phyloP scores from a whole-genome alignment of 495 filamentous ascomycete species.

The Neurospora pannonica region DNA sequence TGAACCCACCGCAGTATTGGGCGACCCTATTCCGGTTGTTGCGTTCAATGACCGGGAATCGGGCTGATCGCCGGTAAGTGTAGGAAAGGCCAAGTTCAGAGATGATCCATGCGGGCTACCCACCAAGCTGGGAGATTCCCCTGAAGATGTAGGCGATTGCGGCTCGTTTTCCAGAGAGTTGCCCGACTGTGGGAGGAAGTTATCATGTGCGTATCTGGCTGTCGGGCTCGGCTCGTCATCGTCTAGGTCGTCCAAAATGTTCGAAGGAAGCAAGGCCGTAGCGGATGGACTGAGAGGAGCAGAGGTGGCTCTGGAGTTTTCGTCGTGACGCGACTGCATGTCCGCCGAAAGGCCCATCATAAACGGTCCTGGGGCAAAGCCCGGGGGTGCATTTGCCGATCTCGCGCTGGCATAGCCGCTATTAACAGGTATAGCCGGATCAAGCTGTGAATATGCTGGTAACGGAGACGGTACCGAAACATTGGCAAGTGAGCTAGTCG shows the following conservation, averaged over 20 bases:
- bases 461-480: constrained; percentile 30
- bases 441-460: constrained; percentile 28
- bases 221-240: constrained; percentile 56
- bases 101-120: constrained; percentile 57
- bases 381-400: constrained; percentile 33
- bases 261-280: constrained; percentile 65
- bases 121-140: constrained; percentile 52
- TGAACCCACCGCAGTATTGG: constrained; percentile 8
- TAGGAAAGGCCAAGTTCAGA: constrained; percentile 45
- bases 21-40: constrained; percentile 8
- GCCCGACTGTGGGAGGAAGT: constrained; percentile 20
- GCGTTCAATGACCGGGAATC: constrained; percentile 28
- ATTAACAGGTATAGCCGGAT: constrained; percentile 21
- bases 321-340: constrained; percentile 24
- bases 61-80: constrained; percentile 29
- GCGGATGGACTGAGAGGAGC: constrained; percentile 77
- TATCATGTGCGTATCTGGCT: constrained; percentile 27
- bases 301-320: constrained; percentile 37
- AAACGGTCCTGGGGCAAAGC: constrained; percentile 43
- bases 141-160: constrained; percentile 64
- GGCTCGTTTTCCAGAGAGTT: constrained; percentile 42
- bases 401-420: constrained; percentile 29
- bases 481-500: constrained; percentile 47
- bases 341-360: constrained; percentile 35
- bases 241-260: constrained; percentile 58